These are phyloP conservation scores for Fusarium sp. DNA, from an alignment of 2,329 filamentous ascomycete species.

Conservation along the genomic window DNA sequence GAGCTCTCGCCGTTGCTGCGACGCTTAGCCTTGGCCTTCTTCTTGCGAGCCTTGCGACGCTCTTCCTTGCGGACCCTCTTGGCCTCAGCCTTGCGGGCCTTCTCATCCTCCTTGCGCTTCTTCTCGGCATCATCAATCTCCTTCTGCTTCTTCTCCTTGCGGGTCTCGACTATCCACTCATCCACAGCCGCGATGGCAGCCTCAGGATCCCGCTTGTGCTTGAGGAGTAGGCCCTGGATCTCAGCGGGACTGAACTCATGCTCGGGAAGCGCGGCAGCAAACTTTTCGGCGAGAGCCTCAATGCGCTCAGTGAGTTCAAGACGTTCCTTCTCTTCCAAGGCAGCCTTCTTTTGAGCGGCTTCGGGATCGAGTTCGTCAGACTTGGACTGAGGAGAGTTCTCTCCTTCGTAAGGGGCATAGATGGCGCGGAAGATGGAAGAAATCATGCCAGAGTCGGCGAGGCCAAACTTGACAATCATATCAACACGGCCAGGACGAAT, in stretches of 20 bases:
- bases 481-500: constrained; percentile 73
- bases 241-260: constrained; percentile 71
- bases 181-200: constrained; percentile 60
- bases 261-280: constrained; percentile 63
- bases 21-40: constrained; percentile 41
- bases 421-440: constrained; percentile 69
- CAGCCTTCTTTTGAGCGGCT: constrained; percentile 47
- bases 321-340: constrained; percentile 47
- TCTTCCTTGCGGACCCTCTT: constrained; percentile 46
- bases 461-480: constrained; percentile 68
- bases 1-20: constrained; percentile 36
- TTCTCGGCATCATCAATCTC: constrained; percentile 58
- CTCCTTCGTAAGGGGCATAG: constrained; percentile 63
- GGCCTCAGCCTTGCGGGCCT: constrained; percentile 47
- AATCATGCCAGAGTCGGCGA: constrained; percentile 65
- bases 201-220: constrained; percentile 65
- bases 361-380: constrained; percentile 28
- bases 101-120: constrained; percentile 51
- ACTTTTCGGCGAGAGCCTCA: constrained; percentile 59
- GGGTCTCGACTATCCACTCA: constrained; percentile 62
- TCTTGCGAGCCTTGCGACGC: constrained; percentile 41
- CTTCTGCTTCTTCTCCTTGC: constrained; percentile 62
- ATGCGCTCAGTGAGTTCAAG: constrained; percentile 55
- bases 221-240: constrained; percentile 69
- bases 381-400: constrained; percentile 28